Base-by-base conservation (phyloP, 345 rosid genomes). In the Lepidium africanum region DNA sequence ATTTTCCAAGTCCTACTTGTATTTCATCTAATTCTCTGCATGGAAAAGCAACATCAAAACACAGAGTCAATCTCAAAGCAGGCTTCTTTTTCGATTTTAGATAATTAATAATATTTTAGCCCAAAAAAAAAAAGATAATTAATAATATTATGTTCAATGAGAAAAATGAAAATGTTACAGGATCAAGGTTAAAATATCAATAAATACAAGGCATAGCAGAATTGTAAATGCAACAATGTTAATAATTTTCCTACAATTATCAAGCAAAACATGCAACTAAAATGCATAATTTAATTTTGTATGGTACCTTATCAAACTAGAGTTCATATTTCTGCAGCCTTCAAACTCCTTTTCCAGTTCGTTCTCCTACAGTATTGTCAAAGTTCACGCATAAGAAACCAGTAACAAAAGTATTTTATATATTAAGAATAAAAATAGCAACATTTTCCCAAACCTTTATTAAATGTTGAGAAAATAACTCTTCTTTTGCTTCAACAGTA, bases 1-100 rank as follows among this genome's bases (percentile, higher is more conserved):
- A 62, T 56, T 77, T 83, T 65, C 78, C 70, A 67, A 84, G 75
- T 75, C 83, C 83, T 62, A 41, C 63, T 58, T 63, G 89, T 45
- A 87, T 63, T 51, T 82, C 92, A 73, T 87, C 84, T 65, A 91
- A 80, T 80, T 91, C 89, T 78, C 97, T 91, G 89, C 63, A 21
- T 21, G 1, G 23, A 21, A 21, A 21, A 75, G 47, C 60, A 75
- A 47, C 51, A 68, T 53, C 59, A 75, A 33, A 30, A 43, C 57
- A 69, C 45, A 47, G 68, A 67, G 5, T 40, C 50, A 37, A 19
- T 53, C 51, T 60, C 58, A 67, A 54, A 54, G 21, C 50, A 37
- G 53, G 59, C 39, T 67, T 67, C 39, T 19, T 67, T 27, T 43
- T 32, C 56, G 12, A 46, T 46, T 49, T 15, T 25, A 15, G 49